Evolutionary conservation across 2,329 filamentous ascomycete species (phyloP), one percentile per base, ranked within the genome.

Genomic region (Chalara sp.): DNA sequence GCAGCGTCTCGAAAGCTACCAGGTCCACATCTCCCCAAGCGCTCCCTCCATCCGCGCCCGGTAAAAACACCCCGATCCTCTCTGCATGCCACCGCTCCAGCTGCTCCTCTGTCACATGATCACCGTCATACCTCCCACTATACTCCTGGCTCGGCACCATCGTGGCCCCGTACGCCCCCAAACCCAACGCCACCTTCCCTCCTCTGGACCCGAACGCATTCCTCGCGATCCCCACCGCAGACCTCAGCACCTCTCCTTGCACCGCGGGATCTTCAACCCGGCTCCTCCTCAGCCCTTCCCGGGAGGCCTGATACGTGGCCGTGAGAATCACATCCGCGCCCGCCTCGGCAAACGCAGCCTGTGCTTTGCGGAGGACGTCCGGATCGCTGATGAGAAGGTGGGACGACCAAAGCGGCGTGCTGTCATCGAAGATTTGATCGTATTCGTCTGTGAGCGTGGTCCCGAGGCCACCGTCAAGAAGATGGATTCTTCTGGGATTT

Each of bases 141-240:
- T 86, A 87, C 63, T 87, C 84, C 55, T 83, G 77, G 31, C 79
- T 75, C 1, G 84, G 84, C 13, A 76, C 66, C 79, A 86, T 84
- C 54, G 75, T 79, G 2, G 84, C 83, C 12, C 84, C 84, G 53
- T 86, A 86, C 0, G 84, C 80, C 0, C 84, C 84, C 5, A 86
- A 63, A 58, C 80, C 80, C 44, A 87, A 64, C 10, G 82, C 82
- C 12, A 83, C 64, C 13, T 58, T 62, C 7, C 67, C 67, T 11
- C 21, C 30, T 1, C 53, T 46, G 2, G 44, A 39, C 6, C 41
- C 58, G 42, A 68, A 65, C 2, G 67, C 67, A 35, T 63, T 46
- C 43, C 65, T 58, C 5, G 68, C 69, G 29, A 73, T 61, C 6
- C 58, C 47, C 5, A 75, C 61, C 0, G 67, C 69, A 1, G 63